Base-by-base conservation (phyloP, 148 eudicot genomes). In the Drosera capensis region DNA sequence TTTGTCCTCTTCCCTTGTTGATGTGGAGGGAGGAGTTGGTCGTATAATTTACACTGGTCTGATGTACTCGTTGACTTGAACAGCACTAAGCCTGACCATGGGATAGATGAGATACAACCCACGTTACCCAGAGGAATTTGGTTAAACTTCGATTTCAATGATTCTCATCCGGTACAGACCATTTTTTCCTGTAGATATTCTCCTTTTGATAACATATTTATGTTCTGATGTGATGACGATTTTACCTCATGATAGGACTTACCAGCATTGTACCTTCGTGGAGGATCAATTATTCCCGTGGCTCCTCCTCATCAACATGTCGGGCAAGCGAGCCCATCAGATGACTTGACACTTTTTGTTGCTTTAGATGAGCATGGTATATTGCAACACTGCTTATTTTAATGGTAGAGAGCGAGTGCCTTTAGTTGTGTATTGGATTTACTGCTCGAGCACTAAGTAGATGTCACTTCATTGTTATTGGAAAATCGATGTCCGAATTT, bases 331-430 rank as follows among this genome's bases (percentile, higher is more conserved):
- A 70, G 70, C 9, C 64, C 64, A 34, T 73, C 71, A 0, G 99
- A 85, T 74, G 99, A 92, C 60, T 58, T 85, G 51, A 60, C 59
- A 12, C 76, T 92, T 56, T 71, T 92, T 40, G 80, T 92, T 57
- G 88, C 95, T 56, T 71, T 92, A 40, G 87, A 92, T 59, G 85
- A 92, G 63, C 59, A 67, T 45, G 99, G 99, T 84, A 90, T 25
- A 22, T 56, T 50, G n/a, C 38, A 2, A 34, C 2, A 25, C n/a
- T n/a, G n/a, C n/a, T n/a, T n/a, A n/a, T n/a, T n/a, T n/a, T n/a
- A n/a, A n/a, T n/a, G n/a, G n/a, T n/a, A n/a, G n/a, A n/a, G n/a
- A n/a, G n/a, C n/a, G 5, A 22, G 34, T 8, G 45, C 25, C 14
- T 15, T 16, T 44, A 21, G 24, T 45, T 16, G 5, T 14, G 11